phyloP scores from a whole-genome alignment of 148 eudicot genomes.

The Vaccinium darrowii region DNA sequence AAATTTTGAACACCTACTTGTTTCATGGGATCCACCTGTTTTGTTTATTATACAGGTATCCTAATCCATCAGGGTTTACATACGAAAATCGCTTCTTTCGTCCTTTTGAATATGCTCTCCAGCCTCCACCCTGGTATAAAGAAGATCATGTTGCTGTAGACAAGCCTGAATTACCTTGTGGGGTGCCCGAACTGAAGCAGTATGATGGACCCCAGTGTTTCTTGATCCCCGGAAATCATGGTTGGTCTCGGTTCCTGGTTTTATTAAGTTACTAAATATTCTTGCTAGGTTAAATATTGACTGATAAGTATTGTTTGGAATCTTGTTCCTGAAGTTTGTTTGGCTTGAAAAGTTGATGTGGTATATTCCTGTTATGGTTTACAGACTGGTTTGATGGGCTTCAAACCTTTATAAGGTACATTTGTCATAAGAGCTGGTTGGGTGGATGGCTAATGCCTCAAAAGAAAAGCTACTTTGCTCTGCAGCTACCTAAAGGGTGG shows the following conservation, averaged over 20 bases:
- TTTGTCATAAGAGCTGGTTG: constrained; percentile 98
- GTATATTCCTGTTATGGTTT: constrained; percentile 11
- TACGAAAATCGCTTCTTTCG: constrained; percentile 90
- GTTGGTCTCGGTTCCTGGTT: constrained; percentile 35
- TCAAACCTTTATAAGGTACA: constrained; percentile 91
- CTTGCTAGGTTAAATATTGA: neutral
- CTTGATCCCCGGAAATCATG: constrained; percentile 97
- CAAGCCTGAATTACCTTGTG: constrained; percentile 90
- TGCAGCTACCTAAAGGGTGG: constrained; percentile 93
- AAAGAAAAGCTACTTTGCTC: constrained; percentile 94
- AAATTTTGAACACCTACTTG: neutral
- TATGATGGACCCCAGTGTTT: constrained; percentile 98
- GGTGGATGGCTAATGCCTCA: constrained; percentile 99
- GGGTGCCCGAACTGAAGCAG: constrained; percentile 56
- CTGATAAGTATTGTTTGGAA: constrained; percentile 8
- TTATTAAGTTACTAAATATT: neutral
- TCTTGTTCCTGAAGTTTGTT: constrained; percentile 14
- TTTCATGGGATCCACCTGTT: constrained; percentile 2
- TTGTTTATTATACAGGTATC: constrained; percentile 54
- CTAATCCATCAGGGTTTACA: constrained; percentile 83
- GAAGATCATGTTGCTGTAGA: constrained; percentile 84
- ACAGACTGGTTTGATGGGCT: constrained; percentile 99
- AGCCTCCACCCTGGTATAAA: constrained; percentile 85
- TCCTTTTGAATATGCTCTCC: constrained; percentile 92
- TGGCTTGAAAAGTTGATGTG: constrained; percentile 3